Base-by-base conservation (phyloP, 768 basidiomycete species). In the Macrolepiota albuminosa region DNA sequence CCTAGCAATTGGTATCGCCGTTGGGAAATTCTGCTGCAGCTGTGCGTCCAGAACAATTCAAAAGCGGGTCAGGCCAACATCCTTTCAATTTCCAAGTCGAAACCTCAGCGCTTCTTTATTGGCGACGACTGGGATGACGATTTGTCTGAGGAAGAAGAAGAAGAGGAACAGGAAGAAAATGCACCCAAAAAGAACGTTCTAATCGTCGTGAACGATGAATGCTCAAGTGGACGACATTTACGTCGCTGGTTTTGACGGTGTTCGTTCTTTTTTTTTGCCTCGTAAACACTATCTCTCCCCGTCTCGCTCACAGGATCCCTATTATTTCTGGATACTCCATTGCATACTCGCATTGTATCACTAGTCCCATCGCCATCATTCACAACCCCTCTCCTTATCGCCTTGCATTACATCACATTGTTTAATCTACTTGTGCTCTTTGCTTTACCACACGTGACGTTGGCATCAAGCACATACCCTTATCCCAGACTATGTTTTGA, bases 1-100 rank as follows among this genome's bases (percentile, higher is more conserved):
- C 71, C 76, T 40, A 73, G 74, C 11, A 77, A 73, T 59, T 84
- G 82, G 82, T 80, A 83, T 61, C 73, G 73, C 33, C 81, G 81
- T 57, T 84, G 82, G 81, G 78, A 83, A 58, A 55, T 84, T 49
- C 72, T 86, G 50, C 62, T 79, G 49, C 75, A 78, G 57, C 72
- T 84, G 4, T 74, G 51, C 70, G 75, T 48, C 61, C 61, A 39
- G 66, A 69, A 51, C 68, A 65, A 56, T 29, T 54, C 58, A 39
- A 49, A 56, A 21, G 42, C 56, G 9, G 37, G n/a, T 14, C 57
- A 54, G 18, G 18, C 54, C 13, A 31, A 59, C 50, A 29, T 59
- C 14, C 31, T 49, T 42, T 13, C 53, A 42, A 26, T 37, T 34
- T 29, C 54, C 52, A 24, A 48, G 14, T 39, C 59, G 9, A 66